Evolutionary conservation across 768 basidiomycete genomes (phyloP).

Genomic region (Boletus rubroflammeus): DNA sequence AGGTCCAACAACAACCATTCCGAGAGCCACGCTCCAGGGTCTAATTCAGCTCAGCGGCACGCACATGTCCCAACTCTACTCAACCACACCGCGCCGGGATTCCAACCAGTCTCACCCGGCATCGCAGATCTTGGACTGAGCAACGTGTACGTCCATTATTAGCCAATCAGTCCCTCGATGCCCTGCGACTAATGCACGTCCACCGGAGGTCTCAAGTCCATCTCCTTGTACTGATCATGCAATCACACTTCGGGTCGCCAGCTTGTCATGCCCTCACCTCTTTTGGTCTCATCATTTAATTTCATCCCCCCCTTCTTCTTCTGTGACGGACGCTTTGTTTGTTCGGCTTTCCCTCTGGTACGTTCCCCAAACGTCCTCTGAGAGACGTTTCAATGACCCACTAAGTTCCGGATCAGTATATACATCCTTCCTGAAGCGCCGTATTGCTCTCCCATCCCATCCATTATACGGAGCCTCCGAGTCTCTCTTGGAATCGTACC

Average conservation of each 20-base stretch:
- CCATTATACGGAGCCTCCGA: conserved; percentile 17
- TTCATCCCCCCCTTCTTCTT: conserved; percentile 27
- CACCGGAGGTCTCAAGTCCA: conserved; percentile 20
- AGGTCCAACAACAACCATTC: conserved; percentile 17
- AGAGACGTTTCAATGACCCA: conserved; percentile 29
- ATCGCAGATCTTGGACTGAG: conserved; percentile 24
- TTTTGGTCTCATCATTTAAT: conserved; percentile 32
- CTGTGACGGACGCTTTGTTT: conserved; percentile 31
- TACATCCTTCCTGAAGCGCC: conserved; percentile 19
- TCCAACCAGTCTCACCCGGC: conserved; percentile 10
- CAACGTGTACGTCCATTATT: conserved; percentile 22
- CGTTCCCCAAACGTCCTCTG: conserved; percentile 26
- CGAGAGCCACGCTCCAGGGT: conserved; percentile 27
- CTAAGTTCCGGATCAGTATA: conserved; percentile 28
- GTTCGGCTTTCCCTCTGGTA: conserved; percentile 23
- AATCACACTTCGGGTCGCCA: conserved; percentile 27
- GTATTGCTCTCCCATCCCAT: conserved; percentile 18
- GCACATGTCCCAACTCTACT: conserved; percentile 17
- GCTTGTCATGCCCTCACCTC: conserved; percentile 20
- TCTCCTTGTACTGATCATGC: conserved; percentile 20
- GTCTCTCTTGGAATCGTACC: conserved; percentile 15
- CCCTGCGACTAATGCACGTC: conserved; percentile 16
- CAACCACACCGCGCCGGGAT: conserved; percentile 18
- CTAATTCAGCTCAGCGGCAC: conserved; percentile 24
- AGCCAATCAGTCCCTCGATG: conserved; percentile 17